Conservation (phyloP, 345 rosid species). For the Eucalyptus rudis region DNA sequence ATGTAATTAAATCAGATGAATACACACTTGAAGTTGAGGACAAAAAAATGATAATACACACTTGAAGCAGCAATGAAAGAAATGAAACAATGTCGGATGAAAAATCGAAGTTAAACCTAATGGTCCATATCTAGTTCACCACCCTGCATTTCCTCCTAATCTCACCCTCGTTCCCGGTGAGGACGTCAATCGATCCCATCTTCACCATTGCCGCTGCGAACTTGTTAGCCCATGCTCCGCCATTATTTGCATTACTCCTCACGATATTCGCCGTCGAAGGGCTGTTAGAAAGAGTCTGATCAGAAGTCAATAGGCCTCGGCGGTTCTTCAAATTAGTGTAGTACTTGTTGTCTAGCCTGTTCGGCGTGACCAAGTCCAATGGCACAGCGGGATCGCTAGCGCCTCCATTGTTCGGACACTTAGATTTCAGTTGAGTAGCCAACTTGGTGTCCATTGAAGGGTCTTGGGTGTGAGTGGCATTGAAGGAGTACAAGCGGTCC, state of each 20-base stretch:
- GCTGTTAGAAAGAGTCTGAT: background rate
- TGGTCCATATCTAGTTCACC: background rate
- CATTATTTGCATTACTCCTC: background rate
- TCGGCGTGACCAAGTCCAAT: background rate
- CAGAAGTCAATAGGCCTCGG: background rate
- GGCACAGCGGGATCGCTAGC: background rate
- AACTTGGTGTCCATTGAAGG: background rate
- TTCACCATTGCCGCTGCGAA: constrained; percentile 1
- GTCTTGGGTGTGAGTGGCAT: background rate
- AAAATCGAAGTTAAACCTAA: too few species aligned
- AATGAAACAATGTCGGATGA: too few species aligned
- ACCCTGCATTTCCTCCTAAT: background rate
- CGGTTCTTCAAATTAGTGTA: background rate
- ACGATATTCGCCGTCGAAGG: background rate
- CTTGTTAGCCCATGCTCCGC: background rate
- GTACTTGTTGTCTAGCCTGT: background rate
- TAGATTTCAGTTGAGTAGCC: background rate
- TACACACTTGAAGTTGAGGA: too few species aligned
- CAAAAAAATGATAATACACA: too few species aligned
- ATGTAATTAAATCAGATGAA: too few species aligned
- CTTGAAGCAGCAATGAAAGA: too few species aligned
- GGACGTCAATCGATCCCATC: constrained; percentile 12
- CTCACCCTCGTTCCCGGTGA: constrained; percentile 1
- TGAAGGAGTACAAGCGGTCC: background rate
- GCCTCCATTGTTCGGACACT: background rate